Percentiles rank a stretch among this genome's conserved stretches.
phyloP scores from a whole-genome alignment of 1,139 yeast species.

The Pichia sp. region DNA sequence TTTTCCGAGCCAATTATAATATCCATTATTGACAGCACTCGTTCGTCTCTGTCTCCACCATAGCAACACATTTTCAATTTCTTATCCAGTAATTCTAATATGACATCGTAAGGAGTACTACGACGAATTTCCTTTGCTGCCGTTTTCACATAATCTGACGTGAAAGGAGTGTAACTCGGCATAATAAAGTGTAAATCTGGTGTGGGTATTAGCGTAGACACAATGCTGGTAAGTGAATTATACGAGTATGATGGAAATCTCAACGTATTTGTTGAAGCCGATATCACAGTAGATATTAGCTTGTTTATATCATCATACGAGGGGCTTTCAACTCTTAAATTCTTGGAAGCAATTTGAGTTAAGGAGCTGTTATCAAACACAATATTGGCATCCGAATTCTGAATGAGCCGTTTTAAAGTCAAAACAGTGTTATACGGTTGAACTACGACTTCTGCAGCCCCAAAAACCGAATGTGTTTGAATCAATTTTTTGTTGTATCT shows the following conservation, averaged over 20 bases:
- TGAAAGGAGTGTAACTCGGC: conserved; percentile 85
- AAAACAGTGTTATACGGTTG: conserved; percentile 91
- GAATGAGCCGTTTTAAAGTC: conserved; percentile 73
- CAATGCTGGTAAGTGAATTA: conserved; percentile 74
- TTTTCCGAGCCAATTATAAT: conserved; percentile 61
- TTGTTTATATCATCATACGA: conserved; percentile 76
- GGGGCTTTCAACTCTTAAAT: conserved; percentile 32
- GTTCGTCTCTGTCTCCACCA: conserved; percentile 29
- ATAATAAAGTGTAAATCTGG: conserved; percentile 84
- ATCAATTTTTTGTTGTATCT: conserved; percentile 75
- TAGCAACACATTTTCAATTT: conserved; percentile 68
- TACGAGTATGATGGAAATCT: conserved; percentile 91
- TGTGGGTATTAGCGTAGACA: conserved; percentile 79
- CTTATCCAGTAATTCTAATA: conserved; percentile 74
- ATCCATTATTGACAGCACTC: conserved; percentile 67
- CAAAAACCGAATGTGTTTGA: conserved; percentile 81
- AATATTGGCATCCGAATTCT: conserved; percentile 75
- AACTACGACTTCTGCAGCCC: conserved; percentile 89
- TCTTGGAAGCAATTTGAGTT: conserved; percentile 53
- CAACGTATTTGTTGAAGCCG: conserved; percentile 78
- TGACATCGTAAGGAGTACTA: conserved; percentile 76
- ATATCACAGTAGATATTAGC: conserved; percentile 75
- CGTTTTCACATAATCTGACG: conserved; percentile 47
- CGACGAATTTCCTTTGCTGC: conserved; percentile 55
- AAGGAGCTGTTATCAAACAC: conserved; percentile 89